Conservation (phyloP, 345 rosid species). For the Citrus trifoliata region DNA sequence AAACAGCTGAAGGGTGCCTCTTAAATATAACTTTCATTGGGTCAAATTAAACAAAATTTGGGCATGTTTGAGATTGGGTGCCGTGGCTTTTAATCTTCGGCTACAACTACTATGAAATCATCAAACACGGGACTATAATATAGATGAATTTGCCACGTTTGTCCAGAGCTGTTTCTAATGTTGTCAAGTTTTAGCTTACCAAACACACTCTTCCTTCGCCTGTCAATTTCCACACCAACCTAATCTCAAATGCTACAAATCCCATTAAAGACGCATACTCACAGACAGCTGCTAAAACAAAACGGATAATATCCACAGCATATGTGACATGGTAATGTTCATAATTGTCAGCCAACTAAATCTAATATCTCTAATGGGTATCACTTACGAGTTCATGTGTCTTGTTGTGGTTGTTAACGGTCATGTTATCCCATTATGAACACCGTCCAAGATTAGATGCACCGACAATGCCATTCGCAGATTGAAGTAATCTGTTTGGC, state of each 20-base stretch:
- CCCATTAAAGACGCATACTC: neutral
- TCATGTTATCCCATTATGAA: neutral
- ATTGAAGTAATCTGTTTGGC: neutral
- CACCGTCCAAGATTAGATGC: neutral
- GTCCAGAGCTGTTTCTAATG: neutral
- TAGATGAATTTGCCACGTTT: no score
- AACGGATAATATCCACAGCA: neutral
- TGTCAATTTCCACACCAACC: neutral
- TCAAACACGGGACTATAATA: no score
- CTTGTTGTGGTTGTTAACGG: neutral
- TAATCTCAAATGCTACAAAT: neutral
- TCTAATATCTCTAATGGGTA: neutral
- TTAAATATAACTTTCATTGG: no score
- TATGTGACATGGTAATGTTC: neutral
- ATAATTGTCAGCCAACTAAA: neutral
- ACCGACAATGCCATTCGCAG: no score
- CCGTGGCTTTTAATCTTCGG: no score
- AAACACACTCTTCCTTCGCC: neutral
- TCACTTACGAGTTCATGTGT: neutral
- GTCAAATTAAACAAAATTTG: no score
- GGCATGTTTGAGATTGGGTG: no score
- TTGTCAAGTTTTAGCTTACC: neutral
- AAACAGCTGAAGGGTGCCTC: no score
- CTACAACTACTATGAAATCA: no score
- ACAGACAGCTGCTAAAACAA: neutral